Evolutionary conservation across 768 basidiomycete species (phyloP), one percentile per base, ranked within the genome.

Genomic region (Lepiota brunneoincarnata): DNA sequence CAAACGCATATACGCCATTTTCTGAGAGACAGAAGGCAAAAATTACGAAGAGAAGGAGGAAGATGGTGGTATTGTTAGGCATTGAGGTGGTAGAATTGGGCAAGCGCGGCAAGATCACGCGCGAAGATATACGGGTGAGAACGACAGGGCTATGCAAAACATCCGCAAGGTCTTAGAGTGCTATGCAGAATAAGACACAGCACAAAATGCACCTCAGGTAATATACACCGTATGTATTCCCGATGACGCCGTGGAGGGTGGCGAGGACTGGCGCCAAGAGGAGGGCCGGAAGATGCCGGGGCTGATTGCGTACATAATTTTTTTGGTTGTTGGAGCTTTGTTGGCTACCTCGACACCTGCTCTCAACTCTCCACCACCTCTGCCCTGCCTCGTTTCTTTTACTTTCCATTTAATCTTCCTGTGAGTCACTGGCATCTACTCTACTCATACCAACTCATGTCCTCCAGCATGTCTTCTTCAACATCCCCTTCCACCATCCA

Each of bases 1-100:
- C 87, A 58, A 89, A 91, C 5, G 86, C 88, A 63, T 83, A 76
- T 14, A 87, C 86, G 53, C 81, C 78, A 71, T 82, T 79, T 2
- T 64, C 60, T 3, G 81, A 72, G 43, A 87, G 66, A 64, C 81
- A 84, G 56, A 88, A 71, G 10, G 80, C 76, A 54, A 81, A 81
- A 56, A 77, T 64, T 54, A 75, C 70, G 37, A 85, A 57, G 23
- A 78, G 61, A 10, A 86, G 66, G 21, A 83, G 65, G 36, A 81
- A 61, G 49, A 75, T 56, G 1, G 71, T 64, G 14, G 69, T 66
- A 53, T 64, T 72, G 65, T 64, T 71, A 37, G 70, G 64, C 68
- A 72, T 71, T 56, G 49, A 15, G 15, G 6, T 12, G 36, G 12
- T 52, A 31, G 41, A 42, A 34, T n/a, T 5, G 15, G 15, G 17